Base-by-base conservation (phyloP, 2,329 filamentous ascomycete species). In the Colletotrichum cereale region DNA sequence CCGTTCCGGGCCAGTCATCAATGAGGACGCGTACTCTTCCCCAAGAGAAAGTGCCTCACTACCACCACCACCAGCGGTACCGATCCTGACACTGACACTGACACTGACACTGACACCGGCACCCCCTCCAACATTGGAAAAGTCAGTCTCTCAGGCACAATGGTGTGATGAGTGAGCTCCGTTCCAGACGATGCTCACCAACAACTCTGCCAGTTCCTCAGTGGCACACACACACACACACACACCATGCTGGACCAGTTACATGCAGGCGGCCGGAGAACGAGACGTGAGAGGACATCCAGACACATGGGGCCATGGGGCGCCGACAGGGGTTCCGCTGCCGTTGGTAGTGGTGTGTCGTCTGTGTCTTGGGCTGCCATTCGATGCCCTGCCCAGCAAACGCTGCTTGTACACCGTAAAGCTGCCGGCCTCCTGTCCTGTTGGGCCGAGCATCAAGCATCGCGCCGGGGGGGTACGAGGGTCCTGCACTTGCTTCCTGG, bases 331-430 rank as follows among this genome's bases (percentile, higher is more conserved):
- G 68, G 53, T 68, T 40, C 36, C 38, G 58, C 52, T 68, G 65
- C 53, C 24, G 65, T 71, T 63, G 58, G 31, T 56, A n/a, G 68
- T 71, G 68, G 68, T 68, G 68, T 71, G 68, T 71, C 65, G 68
- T 71, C 68, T 47, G 52, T 68, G 65, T 68, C 65, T 71, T 71
- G 68, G 64, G 65, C 68, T 71, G 42, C 68, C 65, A 71, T 71
- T 71, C 68, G 68, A 71, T 71, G 57, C 50, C 63, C 57, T 63
- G 58, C 65, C 65, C 68, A 68, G 58, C 53, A 52, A 53, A n/a
- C 24, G 34, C 47, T 52, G 47, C 42, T 67, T 40, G 38, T n/a
- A n/a, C n/a, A n/a, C n/a, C n/a, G n/a, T 55, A 36, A 48, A 36
- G 58, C 48, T 24, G 60, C 44, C 44, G 29, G 31, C 60, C 42